A percentile compares a stretch with the other conserved stretches of the same genome.
Evolutionary conservation across 345 rosid genomes (phyloP).

Genomic region (Rhodomyrtus tomentosa): DNA sequence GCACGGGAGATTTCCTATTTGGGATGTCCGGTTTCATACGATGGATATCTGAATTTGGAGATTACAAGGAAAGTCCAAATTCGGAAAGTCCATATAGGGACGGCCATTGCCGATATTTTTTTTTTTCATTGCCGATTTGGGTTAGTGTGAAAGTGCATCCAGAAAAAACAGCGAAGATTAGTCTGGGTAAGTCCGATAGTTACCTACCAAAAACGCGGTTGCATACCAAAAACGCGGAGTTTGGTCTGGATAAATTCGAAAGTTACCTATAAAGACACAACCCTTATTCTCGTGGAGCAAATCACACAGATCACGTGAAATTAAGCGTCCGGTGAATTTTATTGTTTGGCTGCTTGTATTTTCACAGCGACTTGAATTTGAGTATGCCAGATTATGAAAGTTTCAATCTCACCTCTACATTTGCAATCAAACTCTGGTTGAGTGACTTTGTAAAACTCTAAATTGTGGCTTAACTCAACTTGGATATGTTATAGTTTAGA

Average conservation of each 20-base stretch:
- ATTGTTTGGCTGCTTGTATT: background rate
- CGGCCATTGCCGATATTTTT: background rate
- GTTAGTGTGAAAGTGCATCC: background rate
- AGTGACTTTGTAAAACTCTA: background rate
- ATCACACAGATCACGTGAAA: background rate
- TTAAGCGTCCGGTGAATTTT: background rate
- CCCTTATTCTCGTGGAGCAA: background rate
- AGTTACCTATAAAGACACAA: background rate
- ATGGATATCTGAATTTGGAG: background rate
- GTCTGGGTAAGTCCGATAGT: background rate
- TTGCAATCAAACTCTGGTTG: background rate
- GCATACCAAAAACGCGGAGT: background rate
- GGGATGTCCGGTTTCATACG: background rate
- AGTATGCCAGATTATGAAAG: background rate
- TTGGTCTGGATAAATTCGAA: background rate
- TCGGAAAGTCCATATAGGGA: background rate
- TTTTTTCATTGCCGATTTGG: background rate
- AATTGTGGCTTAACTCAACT: background rate
- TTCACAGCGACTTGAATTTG: background rate
- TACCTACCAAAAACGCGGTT: background rate
- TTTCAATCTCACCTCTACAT: background rate
- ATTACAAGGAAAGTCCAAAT: background rate
- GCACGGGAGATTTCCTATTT: background rate
- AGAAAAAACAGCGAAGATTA: background rate
- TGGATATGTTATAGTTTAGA: background rate